A percentile compares a stretch with the other conserved stretches of the same genome.
phyloP scores from a whole-genome alignment of 352 stramenopile species.

The Pythium dissimile region DNA sequence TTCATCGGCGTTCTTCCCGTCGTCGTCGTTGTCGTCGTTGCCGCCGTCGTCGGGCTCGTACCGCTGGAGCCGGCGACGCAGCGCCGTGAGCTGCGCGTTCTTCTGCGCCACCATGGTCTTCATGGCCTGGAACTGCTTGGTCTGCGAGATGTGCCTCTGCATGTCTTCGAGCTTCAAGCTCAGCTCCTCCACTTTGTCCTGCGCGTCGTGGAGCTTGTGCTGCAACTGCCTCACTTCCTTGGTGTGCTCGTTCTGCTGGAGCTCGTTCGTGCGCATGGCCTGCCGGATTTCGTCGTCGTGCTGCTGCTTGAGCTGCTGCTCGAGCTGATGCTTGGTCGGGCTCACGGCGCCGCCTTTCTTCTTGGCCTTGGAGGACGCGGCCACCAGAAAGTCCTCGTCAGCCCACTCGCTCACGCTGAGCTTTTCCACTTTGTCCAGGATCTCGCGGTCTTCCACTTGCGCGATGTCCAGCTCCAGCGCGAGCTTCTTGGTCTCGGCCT shows the following conservation, averaged over 20 bases:
- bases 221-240: constrained; percentile 55
- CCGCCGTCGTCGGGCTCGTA: constrained; percentile 77
- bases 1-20: constrained; percentile 47
- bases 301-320: constrained; percentile 25
- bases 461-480: constrained; percentile 68
- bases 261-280: constrained; percentile 39
- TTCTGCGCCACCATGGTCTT: constrained; percentile 80
- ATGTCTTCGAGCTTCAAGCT: constrained; percentile 53
- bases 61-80: constrained; percentile 61
- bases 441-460: constrained; percentile 66
- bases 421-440: constrained; percentile 74
- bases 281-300: constrained; percentile 64
- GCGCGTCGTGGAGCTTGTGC: constrained; percentile 51
- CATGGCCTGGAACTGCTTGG: constrained; percentile 82
- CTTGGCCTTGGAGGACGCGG: neutral
- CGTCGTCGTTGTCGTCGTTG: too few species aligned
- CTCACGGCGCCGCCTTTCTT: constrained; percentile 3
- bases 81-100: constrained; percentile 70
- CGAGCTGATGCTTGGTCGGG: constrained; percentile 12
- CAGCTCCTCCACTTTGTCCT: constrained; percentile 51
- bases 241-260: constrained; percentile 45
- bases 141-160: constrained; percentile 68
- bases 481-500: constrained; percentile 68
- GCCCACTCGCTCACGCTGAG: constrained; percentile 73
- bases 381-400: constrained; percentile 31